Conservation (phyloP, 805 yeast species). For the Nakazawaea ambrosiae region DNA sequence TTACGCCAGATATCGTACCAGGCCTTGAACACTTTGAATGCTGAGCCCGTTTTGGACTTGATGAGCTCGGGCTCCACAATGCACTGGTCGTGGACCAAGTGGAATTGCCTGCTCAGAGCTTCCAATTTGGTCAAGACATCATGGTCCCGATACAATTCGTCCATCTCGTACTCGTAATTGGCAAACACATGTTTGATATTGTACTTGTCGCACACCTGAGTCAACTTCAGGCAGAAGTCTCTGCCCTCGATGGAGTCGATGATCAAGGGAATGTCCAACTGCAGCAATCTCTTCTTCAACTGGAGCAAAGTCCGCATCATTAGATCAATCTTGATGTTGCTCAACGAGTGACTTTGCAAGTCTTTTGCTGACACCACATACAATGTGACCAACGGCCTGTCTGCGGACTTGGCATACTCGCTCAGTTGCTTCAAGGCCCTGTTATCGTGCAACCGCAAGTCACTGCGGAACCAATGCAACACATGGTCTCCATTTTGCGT, state of each 20-base stretch:
- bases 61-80: conserved; percentile 33
- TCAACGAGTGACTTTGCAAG: conserved; percentile 33
- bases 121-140: conserved; percentile 14
- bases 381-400: conserved; percentile 30
- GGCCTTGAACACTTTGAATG: conserved; percentile 36
- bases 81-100: conserved; percentile 31
- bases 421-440: conserved; percentile 30
- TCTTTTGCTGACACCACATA: conserved; percentile 35
- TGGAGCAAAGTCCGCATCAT: conserved; percentile 25
- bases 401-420: conserved; percentile 21
- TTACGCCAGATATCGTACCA: conserved; percentile 34
- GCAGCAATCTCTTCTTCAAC: conserved; percentile 24
- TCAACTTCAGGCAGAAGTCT: conserved; percentile 18
- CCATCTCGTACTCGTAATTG: conserved; percentile 37
- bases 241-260: conserved; percentile 19
- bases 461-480: conserved; percentile 42
- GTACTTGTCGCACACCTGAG: conserved; percentile 20
- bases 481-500: conserved; percentile 17
- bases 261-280: conserved; percentile 30
- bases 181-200: conserved; percentile 24
- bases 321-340: conserved; percentile 35
- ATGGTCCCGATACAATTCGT: conserved; percentile 30
- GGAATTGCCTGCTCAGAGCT: conserved; percentile 17
- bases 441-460: conserved; percentile 39
- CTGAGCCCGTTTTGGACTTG: conserved; percentile 28